These are phyloP conservation scores for Pyrrhoderma noxium DNA, from an alignment of 1,284 basidiomycete species.

Conservation along the genomic window DNA sequence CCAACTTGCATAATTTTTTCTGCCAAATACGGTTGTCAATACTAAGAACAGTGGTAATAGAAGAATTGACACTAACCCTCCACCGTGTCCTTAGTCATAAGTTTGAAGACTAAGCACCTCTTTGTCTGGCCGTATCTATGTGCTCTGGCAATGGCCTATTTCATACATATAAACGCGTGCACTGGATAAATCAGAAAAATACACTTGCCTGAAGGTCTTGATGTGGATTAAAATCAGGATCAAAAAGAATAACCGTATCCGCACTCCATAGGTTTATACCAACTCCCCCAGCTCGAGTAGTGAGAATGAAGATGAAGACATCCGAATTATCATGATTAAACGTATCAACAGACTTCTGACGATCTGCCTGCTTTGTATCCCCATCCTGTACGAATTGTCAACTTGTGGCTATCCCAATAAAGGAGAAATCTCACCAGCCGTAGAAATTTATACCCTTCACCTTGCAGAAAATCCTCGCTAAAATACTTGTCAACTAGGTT, in stretches of 20 bases:
- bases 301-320: constrained; percentile 85
- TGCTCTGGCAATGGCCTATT: constrained; percentile 81
- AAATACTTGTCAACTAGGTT: not conserved
- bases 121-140: constrained; percentile 81
- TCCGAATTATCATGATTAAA: constrained; percentile 87
- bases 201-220: constrained; percentile 37
- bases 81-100: constrained; percentile 85
- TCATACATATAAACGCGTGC: constrained; percentile 15
- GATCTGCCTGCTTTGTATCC: constrained; percentile 75
- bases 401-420: constrained; percentile 18
- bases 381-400: constrained; percentile 57
- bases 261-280: constrained; percentile 89
- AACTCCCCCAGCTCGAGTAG: constrained; percentile 93
- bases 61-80: constrained; percentile 50
- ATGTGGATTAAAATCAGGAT: constrained; percentile 94
- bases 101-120: constrained; percentile 82
- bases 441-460: constrained; percentile 85
- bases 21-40: constrained; percentile 26
- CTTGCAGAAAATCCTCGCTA: constrained; percentile 82
- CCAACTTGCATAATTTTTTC: constrained; percentile 83
- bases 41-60: constrained; percentile 9
- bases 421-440: constrained; percentile 58
- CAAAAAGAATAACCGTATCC: constrained; percentile 88
- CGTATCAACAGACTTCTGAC: constrained; percentile 92
- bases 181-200: constrained; percentile 2